Conservation (phyloP, 345 rosid species). For the Populus euphratica region DNA sequence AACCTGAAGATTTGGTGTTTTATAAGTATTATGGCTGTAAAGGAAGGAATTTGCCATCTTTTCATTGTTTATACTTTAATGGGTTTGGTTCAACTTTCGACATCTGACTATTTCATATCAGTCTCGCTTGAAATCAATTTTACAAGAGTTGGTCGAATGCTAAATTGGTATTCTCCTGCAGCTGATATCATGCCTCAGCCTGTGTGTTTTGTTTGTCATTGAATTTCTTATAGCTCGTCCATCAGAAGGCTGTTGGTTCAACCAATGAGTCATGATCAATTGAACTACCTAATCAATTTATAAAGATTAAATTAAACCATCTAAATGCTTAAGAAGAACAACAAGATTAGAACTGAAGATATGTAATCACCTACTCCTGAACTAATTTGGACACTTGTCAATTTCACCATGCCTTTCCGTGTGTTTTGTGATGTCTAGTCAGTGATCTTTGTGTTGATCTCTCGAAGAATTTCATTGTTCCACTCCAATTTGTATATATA, state of each 20-base stretch:
- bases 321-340: too few species aligned
- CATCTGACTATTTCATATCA: not conserved
- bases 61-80: not conserved
- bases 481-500: not conserved
- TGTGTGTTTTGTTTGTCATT: not conserved
- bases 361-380: not conserved
- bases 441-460: not conserved
- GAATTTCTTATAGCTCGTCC: not conserved
- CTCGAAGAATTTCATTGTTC: not conserved
- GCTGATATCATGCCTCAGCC: not conserved
- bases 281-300: too few species aligned
- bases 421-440: not conserved
- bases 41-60: not conserved
- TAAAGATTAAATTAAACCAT: too few species aligned
- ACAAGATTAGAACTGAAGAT: too few species aligned
- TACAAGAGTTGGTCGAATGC: not conserved
- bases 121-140: not conserved
- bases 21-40: not conserved
- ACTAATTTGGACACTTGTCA: not conserved
- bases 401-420: too few species aligned
- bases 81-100: not conserved
- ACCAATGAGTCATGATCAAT: not conserved
- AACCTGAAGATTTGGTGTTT: not conserved
- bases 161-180: not conserved
- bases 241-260: not conserved